A percentile compares a stretch with the other conserved stretches of the same genome.
phyloP scores from a whole-genome alignment of 176 grass and related monocot genomes.

The Phoenix dactylifera region DNA sequence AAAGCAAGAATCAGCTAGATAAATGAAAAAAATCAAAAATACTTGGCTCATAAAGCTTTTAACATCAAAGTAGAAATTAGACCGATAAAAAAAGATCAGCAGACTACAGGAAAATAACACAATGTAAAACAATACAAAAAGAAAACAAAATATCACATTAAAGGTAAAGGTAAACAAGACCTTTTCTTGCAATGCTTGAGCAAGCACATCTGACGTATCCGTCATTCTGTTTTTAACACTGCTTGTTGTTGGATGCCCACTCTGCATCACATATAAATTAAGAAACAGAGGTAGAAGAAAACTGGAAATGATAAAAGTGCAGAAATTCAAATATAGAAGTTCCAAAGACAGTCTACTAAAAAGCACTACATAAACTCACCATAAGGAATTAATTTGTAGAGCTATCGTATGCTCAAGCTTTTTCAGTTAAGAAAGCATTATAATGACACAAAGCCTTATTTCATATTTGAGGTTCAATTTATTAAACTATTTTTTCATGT shows the following conservation, averaged over 20 bases:
- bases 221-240: slow-evolving; percentile 16
- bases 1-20: slow-evolving; percentile 24
- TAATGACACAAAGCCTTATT: no score
- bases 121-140: not conserved
- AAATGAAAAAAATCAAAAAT: slow-evolving; percentile 5
- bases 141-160: not conserved
- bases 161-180: slow-evolving; percentile 16
- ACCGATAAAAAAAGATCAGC: no score
- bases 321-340: not conserved
- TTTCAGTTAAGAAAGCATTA: no score
- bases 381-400: no score
- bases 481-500: no score
- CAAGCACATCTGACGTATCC: slow-evolving; percentile 49
- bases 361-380: no score
- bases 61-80: no score
- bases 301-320: slow-evolving; percentile 11
- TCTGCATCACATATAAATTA: slow-evolving; percentile 19
- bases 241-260: slow-evolving; percentile 23
- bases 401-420: no score
- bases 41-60: no score
- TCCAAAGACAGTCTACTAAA: no score
- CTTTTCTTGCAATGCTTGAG: slow-evolving; percentile 94
- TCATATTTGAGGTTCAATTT: no score
- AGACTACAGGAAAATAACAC: no score
- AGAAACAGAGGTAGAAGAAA: slow-evolving; percentile 21